Evolutionary conservation across 177 flowering plant genomes (phyloP), one percentile per base, ranked within the genome.

Genomic region (Vitis hybrid): DNA sequence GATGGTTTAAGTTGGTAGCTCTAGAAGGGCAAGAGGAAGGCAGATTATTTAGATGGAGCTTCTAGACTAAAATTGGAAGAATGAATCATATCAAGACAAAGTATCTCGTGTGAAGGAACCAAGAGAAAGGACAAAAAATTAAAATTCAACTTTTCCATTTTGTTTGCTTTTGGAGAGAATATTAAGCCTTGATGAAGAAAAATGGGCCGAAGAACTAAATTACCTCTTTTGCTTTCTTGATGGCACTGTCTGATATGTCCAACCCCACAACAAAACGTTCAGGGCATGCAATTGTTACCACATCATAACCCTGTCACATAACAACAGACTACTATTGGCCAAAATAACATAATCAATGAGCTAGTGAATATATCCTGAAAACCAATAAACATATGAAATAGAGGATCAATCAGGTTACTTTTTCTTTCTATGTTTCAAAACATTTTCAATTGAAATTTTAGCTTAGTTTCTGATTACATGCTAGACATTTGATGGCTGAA

Each of bases 251-350:
- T 35, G 98, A 88, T 68, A 88, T 77, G 66, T 93, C 98, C 77
- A 93, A 54, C 52, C 98, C 96, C 35, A 91, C 83, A 72, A 88
- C 94, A 77, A 81, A 74, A n/a, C 91, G 88, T 8, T 91, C 91
- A 74, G 91, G 82, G 65, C 85, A 67, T 19, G 97, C 91, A 69
- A 91, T 80, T 70, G 91, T 85, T 30, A 85, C 84, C 74, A 93
- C 96, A 79, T 93, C 98, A 83, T 93, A 65, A 62, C 98, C 96
- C 96, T 93, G 83, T 19, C 64, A 74, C 11, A 62, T 60, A 46
- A 15, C 40, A 77, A 59, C 11, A 70, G 4, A 61, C 24, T 27
- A 49, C 52, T 70, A 10, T 52, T 60, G 24, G 68, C 50, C 11
- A 56, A n/a, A 63, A 58, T 55, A 32, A 32, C 15, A 72, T 27